Conservation (phyloP, 352 stramenopile genomes). For the Phytophthora niederhauseri region DNA sequence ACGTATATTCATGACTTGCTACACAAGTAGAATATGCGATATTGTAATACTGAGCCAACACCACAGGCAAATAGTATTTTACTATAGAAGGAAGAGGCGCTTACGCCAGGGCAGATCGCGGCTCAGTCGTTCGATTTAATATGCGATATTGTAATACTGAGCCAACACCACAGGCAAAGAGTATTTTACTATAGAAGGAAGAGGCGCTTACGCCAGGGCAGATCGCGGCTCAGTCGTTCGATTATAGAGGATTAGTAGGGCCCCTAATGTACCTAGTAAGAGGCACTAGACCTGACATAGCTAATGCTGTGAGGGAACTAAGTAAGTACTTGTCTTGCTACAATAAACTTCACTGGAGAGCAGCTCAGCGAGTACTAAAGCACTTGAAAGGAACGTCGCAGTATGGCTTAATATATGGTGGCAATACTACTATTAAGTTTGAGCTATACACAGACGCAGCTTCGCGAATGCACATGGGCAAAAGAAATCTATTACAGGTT, state of each 20-base stretch:
- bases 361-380: not conserved
- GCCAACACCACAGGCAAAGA: conserved; percentile 15
- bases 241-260: conserved; percentile 15
- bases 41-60: conserved; percentile 1
- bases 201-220: not conserved
- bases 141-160: conserved; percentile 2
- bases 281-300: conserved; percentile 13
- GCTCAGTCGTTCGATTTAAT: no score
- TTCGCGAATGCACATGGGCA: conserved; percentile 16
- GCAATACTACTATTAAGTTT: no score
- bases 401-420: no score
- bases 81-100: not conserved
- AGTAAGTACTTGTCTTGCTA: conserved; percentile 24
- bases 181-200: conserved; percentile 8
- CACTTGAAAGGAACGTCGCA: no score
- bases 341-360: conserved; percentile 8
- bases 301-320: conserved; percentile 13
- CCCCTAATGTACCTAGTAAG: conserved; percentile 16
- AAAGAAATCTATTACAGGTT: conserved; percentile 13
- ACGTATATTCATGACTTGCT: conserved; percentile 15
- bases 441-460: conserved; percentile 20
- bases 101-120: conserved; percentile 6
- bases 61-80: conserved; percentile 16
- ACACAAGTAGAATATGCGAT: conserved; percentile 8
- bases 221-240: conserved; percentile 9